Conservation (phyloP, 768 basidiomycete species). For the Collybiopsis luxurians region DNA sequence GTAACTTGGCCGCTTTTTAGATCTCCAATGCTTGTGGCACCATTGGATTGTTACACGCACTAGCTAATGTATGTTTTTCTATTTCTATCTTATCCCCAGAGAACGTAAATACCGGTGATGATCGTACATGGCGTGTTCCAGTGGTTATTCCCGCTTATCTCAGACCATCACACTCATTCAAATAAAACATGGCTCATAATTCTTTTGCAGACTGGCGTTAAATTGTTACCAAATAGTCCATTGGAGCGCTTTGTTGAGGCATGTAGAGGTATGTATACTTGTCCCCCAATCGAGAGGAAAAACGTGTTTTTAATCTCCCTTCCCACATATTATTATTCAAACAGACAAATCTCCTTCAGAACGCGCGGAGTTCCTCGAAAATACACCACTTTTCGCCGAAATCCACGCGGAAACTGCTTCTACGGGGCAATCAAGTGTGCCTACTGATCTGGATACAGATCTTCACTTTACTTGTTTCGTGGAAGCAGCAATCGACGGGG, state of each 20-base stretch:
- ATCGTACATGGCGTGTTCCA: background rate
- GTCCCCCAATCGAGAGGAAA: background rate
- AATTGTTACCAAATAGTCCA: conserved; percentile 52
- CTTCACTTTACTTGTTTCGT: conserved; percentile 91
- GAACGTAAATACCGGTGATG: background rate
- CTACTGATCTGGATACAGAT: conserved; percentile 64
- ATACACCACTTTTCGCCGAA: conserved; percentile 69
- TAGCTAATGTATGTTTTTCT: conserved; percentile 66
- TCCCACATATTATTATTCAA: background rate
- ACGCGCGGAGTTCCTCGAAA: conserved; percentile 72
- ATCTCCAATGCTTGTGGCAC: conserved; percentile 87
- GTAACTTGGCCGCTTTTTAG: conserved; percentile 30
- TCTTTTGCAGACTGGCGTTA: conserved; percentile 48
- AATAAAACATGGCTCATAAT: background rate
- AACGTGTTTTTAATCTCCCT: background rate
- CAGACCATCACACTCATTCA: background rate
- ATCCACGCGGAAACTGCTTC: conserved; percentile 74
- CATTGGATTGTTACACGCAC: conserved; percentile 79
- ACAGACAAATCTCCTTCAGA: conserved; percentile 69
- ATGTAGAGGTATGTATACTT: conserved; percentile 46
- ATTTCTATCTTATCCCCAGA: background rate
- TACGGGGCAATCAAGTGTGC: conserved; percentile 66
- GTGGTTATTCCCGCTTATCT: background rate
- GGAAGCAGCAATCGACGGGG: conserved; percentile 35
- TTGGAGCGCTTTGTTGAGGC: conserved; percentile 65